Evolutionary conservation across 164 flowering plant species (phyloP).

Genomic region (Piper longum): DNA sequence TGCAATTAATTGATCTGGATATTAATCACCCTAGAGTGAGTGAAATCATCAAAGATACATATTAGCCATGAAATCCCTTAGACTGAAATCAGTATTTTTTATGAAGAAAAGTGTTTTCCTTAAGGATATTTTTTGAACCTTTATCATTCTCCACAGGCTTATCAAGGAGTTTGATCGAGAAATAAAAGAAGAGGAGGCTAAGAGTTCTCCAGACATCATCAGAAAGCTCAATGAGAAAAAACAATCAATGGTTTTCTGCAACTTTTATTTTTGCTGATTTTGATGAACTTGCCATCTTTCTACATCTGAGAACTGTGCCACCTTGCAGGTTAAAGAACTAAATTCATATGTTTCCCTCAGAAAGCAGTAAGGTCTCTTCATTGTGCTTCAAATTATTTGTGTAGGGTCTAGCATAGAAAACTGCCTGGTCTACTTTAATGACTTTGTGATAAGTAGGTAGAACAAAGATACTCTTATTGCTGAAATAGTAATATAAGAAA

Average conservation of each 20-base stretch:
- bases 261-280: not conserved
- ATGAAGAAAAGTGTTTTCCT: not conserved
- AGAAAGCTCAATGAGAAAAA: slow-evolving; percentile 64
- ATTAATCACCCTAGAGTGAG: too few species aligned
- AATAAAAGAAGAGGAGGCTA: slow-evolving; percentile 41
- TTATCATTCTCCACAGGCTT: slow-evolving; percentile 30
- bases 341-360: slow-evolving; percentile 71
- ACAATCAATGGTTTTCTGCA: slow-evolving; percentile 50
- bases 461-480: too few species aligned
- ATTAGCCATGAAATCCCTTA: too few species aligned
- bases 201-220: slow-evolving; percentile 34
- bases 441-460: not conserved
- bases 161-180: slow-evolving; percentile 72
- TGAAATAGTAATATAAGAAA: too few species aligned
- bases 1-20: too few species aligned
- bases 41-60: too few species aligned
- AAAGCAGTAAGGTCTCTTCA: slow-evolving; percentile 43
- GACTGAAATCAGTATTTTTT: not conserved
- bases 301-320: too few species aligned
- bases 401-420: too few species aligned
- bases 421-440: not conserved
- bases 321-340: slow-evolving; percentile 58
- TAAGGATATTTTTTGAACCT: not conserved
- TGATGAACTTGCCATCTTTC: too few species aligned
- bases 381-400: not conserved